These are phyloP conservation scores for Apiospora saccharicola DNA, from an alignment of 2,329 filamentous ascomycete genomes.

Conservation along the genomic window DNA sequence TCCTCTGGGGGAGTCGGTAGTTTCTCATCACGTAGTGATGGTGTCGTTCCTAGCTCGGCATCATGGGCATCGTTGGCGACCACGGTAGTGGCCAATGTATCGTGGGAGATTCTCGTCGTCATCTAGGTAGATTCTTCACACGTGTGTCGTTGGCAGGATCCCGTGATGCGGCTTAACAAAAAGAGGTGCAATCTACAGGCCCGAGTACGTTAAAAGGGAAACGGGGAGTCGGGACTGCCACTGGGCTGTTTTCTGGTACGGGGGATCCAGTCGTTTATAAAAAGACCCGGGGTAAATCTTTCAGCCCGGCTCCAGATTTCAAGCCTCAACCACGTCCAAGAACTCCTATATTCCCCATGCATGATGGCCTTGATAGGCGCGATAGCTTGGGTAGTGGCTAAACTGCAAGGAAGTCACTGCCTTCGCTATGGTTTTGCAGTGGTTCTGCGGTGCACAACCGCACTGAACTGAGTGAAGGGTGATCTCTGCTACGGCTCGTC, in stretches of 20 bases:
- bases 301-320: not conserved
- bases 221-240: not conserved
- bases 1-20: not conserved
- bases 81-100: slow-evolving; percentile 8
- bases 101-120: slow-evolving; percentile 14
- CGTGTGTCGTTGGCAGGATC: not conserved
- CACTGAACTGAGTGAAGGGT: not conserved
- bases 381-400: not conserved
- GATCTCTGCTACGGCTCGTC: not conserved
- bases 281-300: slow-evolving; percentile 8
- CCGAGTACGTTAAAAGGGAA: not conserved
- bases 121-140: slow-evolving; percentile 6
- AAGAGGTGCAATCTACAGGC: slow-evolving; percentile 7
- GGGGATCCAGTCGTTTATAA: slow-evolving; percentile 11
- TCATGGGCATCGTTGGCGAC: slow-evolving; percentile 5
- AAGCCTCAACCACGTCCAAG: not conserved
- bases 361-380: no score
- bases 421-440: not conserved
- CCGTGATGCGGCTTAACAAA: slow-evolving; percentile 6
- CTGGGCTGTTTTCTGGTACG: not conserved
- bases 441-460: not conserved
- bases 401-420: not conserved
- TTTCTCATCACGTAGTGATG: not conserved
- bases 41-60: slow-evolving; percentile 12
- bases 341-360: not conserved